Conservation (phyloP, 225 moss, liverwort and hornwort genomes). For the Physcomitrellopsis africana region DNA sequence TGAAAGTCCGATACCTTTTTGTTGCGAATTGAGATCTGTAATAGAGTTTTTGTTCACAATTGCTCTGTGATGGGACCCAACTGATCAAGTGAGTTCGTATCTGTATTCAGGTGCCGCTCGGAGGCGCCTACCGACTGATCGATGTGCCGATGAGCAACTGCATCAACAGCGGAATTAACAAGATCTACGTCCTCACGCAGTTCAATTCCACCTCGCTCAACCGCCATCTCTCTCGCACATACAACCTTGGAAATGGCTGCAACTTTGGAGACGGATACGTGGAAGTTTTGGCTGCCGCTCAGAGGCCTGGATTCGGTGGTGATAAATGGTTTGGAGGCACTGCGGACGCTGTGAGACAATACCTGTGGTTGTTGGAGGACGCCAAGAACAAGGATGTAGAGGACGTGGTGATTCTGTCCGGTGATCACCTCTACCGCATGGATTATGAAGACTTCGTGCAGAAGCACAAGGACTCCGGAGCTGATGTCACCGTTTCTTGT, state of each 20-base stretch:
- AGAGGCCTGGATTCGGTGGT: slow-evolving; percentile 58
- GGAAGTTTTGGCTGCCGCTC: slow-evolving; percentile 57
- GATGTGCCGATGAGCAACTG: slow-evolving; percentile 40
- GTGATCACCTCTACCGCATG: slow-evolving; percentile 71
- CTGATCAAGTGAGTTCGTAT: neutral
- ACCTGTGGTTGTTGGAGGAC: slow-evolving; percentile 68
- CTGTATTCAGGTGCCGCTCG: slow-evolving; percentile 29
- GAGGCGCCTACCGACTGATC: slow-evolving; percentile 31
- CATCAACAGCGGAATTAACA: slow-evolving; percentile 17
- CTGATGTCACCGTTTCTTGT: too few relatives aligned
- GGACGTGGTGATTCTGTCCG: slow-evolving; percentile 61
- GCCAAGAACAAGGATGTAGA: slow-evolving; percentile 62
- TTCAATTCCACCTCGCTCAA: slow-evolving; percentile 37
- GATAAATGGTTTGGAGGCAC: slow-evolving; percentile 65
- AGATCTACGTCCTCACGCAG: slow-evolving; percentile 37
- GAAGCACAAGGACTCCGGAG: too few relatives aligned
- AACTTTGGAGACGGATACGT: slow-evolving; percentile 40
- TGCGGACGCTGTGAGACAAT: slow-evolving; percentile 62
- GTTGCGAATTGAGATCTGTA: too few relatives aligned
- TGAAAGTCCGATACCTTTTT: too few relatives aligned
- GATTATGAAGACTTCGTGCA: slow-evolving; percentile 68
- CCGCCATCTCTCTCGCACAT: slow-evolving; percentile 34
- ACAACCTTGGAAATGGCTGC: slow-evolving; percentile 36
- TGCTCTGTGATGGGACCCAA: too few relatives aligned
- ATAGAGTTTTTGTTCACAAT: too few relatives aligned